Base-by-base conservation (phyloP, 176 grass and related monocot genomes). In the Hyparrhenia diplandra region DNA sequence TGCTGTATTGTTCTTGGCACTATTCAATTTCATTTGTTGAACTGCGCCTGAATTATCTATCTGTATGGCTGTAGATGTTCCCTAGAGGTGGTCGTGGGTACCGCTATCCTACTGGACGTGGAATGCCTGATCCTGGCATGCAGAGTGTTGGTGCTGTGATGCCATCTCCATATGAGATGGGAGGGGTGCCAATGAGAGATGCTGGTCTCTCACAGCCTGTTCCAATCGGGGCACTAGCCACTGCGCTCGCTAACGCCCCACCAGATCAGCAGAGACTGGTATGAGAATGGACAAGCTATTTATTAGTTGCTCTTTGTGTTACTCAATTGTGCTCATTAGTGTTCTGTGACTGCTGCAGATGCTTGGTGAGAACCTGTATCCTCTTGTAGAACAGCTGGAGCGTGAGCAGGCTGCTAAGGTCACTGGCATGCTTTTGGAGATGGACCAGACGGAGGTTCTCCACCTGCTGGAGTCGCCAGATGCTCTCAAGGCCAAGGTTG, bases 341-440 rank as follows among this genome's bases (percentile, higher is more conserved):
- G 14, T 64, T 28, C 30, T 67, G 31, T n/a, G n/a, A n/a, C n/a
- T 64, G 30, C 14, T 80, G 73, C 67, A 97, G 94, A 93, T 99
- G 84, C 96, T 99, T 69, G 96, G 96, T 61, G 96, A 99, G 83
- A 95, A 81, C 74, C 51, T 99, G n/a, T 99, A 91, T 67, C 96
- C 96, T 31, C 92, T 99, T 65, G 96, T 99, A 43, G 88, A 91
- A 66, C 84, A 92, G 88, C 69, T 99, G 71, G 96, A 99, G 59
- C 93, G 84, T 76, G 96, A 99, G 10, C 79, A 95, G 47, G 90
- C 92, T 20, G 92, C 96, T 0, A 99, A 99, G 74, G 93, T 99
- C 5, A 99, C 96, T 3, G 96, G 96, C 34, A 99, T 99, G 96
- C 90, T 99, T 67, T 68, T 99, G 39, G 96, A 99, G 90, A 99